Evolutionary conservation across 139 green algal species (phyloP).

Genomic region (Penium margaritaceum): DNA sequence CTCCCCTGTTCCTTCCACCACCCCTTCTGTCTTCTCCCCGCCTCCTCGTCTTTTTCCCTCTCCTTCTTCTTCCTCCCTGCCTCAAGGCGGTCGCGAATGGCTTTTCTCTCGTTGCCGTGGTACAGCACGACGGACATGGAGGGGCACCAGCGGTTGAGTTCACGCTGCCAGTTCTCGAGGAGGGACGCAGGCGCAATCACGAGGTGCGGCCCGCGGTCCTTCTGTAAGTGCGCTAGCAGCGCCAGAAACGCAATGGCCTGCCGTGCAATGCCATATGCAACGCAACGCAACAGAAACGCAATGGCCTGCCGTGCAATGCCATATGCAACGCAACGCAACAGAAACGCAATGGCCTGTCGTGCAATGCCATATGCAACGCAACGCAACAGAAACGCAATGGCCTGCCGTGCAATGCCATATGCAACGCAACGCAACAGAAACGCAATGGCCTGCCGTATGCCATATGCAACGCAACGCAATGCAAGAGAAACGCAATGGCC

Average conservation of each 20-base stretch:
- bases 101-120: conserved; percentile 64
- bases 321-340: too few species aligned
- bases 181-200: conserved; percentile 67
- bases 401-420: too few species aligned
- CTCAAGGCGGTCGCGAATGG: conserved; percentile 40
- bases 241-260: conserved; percentile 79
- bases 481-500: too few species aligned
- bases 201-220: conserved; percentile 53
- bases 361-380: too few species aligned
- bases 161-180: conserved; percentile 80
- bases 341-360: too few species aligned
- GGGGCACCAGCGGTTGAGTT: conserved; percentile 56
- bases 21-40: neutral
- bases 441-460: too few species aligned
- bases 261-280: too few species aligned
- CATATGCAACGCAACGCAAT: too few species aligned
- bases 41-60: neutral
- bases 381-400: too few species aligned
- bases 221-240: conserved; percentile 24
- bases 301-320: too few species aligned
- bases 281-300: too few species aligned
- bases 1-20: neutral
- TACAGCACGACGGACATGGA: conserved; percentile 48
- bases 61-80: neutral
- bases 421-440: too few species aligned